Evolutionary conservation across 768 basidiomycete species (phyloP), one percentile per base, ranked within the genome.

Genomic region (Crepidotus variabilis): DNA sequence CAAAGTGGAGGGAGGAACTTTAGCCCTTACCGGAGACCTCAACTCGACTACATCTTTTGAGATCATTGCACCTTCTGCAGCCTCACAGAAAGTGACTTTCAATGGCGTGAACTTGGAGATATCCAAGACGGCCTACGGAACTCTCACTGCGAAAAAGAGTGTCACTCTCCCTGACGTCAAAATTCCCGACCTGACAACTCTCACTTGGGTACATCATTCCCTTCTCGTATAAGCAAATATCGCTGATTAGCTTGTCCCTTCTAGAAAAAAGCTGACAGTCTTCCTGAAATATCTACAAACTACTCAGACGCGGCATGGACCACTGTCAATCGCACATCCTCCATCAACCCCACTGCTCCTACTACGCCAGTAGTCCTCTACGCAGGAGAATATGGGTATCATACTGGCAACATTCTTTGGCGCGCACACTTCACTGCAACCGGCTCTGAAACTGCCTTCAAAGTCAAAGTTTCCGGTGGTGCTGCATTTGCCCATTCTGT

Each of bases 381-480:
- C 47, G 74, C 77, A 0, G 76, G 78, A 47, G 77, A 81, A 48
- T 81, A 81, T 51, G 79, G 78, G 10, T 81, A 71, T 59, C 79
- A 80, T 63, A 80, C 76, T 1, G 80, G 80, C 1, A 80, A 77
- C 57, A 77, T 81, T 52, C 59, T 82, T 24, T 82, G 79, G 78
- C 73, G 80, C 6, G 80, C 72, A 13, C 78, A 78, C 54, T 82
- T 82, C 68, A 75, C 59, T 43, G 75, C 79, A 4, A 75, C 72
- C 0, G 78, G 79, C 7, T 54, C 67, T 6, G 80, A 82, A 64
- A 76, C 72, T 0, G 79, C 71, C 1, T 72, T 82, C 61, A 69
- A 52, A 20, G 65, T 72, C 20, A 60, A 72, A 34, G 63, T 82
- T 5, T 69, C 70, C 57, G 80, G 81, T 48, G 80, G 81, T 2